These are phyloP conservation scores for Schizochytrium sp. DNA, from an alignment of 108 stramenopile genomes.

Conservation along the genomic window DNA sequence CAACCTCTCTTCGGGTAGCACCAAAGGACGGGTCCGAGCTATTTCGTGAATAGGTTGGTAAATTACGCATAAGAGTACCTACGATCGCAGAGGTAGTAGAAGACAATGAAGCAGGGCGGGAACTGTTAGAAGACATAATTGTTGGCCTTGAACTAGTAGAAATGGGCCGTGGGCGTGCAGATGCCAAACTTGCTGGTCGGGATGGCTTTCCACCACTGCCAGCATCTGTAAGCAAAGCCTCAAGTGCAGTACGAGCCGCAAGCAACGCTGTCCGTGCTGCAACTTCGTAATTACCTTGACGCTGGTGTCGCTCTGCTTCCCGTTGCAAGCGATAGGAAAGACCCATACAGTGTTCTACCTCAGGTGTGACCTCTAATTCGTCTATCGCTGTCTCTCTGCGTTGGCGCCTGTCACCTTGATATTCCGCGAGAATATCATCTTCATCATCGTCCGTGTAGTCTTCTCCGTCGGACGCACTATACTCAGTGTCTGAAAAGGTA, in stretches of 20 bases:
- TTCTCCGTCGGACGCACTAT: neutral
- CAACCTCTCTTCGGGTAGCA: no score
- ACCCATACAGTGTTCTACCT: conserved; percentile 1
- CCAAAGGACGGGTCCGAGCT: no score
- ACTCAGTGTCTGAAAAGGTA: neutral
- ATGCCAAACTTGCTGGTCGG: neutral
- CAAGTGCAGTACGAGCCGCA: conserved; percentile 11
- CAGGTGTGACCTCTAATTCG: neutral
- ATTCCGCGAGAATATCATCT: conserved; percentile 18
- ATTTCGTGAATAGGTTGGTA: no score
- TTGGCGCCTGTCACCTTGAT: neutral
- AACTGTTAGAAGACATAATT: no score
- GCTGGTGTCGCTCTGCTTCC: conserved; percentile 39
- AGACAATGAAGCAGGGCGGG: no score
- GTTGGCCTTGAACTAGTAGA: neutral
- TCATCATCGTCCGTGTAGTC: neutral
- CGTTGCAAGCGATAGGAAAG: conserved; percentile 40
- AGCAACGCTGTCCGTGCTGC: conserved; percentile 47
- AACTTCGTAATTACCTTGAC: conserved; percentile 8
- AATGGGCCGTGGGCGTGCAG: neutral
- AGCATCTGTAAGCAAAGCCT: neutral
- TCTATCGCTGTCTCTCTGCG: neutral
- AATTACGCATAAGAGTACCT: no score
- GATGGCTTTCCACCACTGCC: neutral
- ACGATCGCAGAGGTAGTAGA: no score